Conservation (phyloP, 306 rosid genomes). For the Vigna angularis region DNA sequence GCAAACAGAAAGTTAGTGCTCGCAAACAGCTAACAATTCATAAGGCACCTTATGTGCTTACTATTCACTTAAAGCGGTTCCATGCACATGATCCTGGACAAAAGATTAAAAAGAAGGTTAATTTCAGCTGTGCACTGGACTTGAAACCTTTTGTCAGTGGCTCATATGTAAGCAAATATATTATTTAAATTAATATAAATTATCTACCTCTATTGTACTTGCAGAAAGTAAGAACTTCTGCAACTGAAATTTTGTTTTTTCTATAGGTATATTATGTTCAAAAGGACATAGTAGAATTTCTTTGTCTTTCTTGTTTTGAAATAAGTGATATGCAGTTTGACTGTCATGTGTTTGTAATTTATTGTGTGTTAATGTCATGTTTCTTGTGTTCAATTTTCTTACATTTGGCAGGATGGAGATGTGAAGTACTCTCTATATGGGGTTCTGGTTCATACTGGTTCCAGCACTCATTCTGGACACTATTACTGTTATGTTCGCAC, state of each 20-base stretch:
- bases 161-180: constrained; percentile 62
- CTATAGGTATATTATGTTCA: neutral
- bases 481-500: constrained; percentile 95
- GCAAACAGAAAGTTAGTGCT: constrained; percentile 97
- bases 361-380: constrained; percentile 9
- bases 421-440: constrained; percentile 93
- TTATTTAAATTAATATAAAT: neutral
- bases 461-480: constrained; percentile 90
- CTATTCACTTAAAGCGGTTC: constrained; percentile 89
- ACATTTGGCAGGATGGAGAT: constrained; percentile 68
- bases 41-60: constrained; percentile 91
- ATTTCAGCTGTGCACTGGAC: constrained; percentile 72
- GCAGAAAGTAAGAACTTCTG: too few species aligned
- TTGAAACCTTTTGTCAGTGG: constrained; percentile 90
- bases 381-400: constrained; percentile 28
- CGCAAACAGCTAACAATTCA: constrained; percentile 83
- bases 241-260: neutral
- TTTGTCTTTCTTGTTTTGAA: constrained; percentile 4
- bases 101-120: constrained; percentile 86
- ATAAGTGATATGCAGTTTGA: neutral
- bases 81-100: constrained; percentile 74
- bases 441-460: constrained; percentile 90
- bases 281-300: neutral
- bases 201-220: neutral
- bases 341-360: constrained; percentile 25